These are phyloP conservation scores for Lasiosphaeris hirsuta DNA, from an alignment of 495 filamentous ascomycete genomes.

Conservation along the genomic window DNA sequence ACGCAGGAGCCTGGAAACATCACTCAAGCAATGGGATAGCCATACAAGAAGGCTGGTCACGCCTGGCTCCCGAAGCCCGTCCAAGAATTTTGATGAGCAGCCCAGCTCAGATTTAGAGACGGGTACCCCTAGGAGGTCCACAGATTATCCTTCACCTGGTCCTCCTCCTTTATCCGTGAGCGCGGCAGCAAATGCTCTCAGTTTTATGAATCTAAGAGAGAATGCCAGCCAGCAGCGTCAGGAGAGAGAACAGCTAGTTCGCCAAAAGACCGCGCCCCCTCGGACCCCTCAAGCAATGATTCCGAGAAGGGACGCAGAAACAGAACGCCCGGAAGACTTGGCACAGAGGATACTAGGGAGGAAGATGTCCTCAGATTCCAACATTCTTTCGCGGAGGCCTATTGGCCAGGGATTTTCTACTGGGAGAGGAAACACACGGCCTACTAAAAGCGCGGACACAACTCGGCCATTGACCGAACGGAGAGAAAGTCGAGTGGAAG, in stretches of 20 bases:
- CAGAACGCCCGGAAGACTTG: not conserved
- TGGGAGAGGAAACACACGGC: constrained; percentile 7
- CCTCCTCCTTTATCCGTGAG: constrained; percentile 42
- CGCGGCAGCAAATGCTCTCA: constrained; percentile 47
- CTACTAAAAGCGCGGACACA: constrained; percentile 10
- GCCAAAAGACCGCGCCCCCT: constrained; percentile 15
- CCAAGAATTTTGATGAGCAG: constrained; percentile 19
- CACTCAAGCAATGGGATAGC: constrained; percentile 41
- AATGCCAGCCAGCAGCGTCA: constrained; percentile 10
- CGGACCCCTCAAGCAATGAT: constrained; percentile 15
- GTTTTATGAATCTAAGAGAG: constrained; percentile 30
- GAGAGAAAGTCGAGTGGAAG: constrained; percentile 2
- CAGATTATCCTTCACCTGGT: constrained; percentile 20
- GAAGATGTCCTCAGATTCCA: constrained; percentile 20
- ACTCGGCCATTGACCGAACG: constrained; percentile 1
- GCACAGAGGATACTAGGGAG: not conserved
- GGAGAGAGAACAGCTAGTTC: constrained; percentile 11
- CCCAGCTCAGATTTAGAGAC: constrained; percentile 19
- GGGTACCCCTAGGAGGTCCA: constrained; percentile 19
- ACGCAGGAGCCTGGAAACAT: constrained; percentile 27
- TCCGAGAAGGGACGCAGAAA: constrained; percentile 11
- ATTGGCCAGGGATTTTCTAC: constrained; percentile 6
- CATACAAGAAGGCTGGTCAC: constrained; percentile 41
- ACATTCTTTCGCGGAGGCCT: constrained; percentile 14
- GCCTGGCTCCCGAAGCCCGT: constrained; percentile 22